phyloP scores from a whole-genome alignment of 2,329 filamentous ascomycete species.

The Calonectria hawksworthii region DNA sequence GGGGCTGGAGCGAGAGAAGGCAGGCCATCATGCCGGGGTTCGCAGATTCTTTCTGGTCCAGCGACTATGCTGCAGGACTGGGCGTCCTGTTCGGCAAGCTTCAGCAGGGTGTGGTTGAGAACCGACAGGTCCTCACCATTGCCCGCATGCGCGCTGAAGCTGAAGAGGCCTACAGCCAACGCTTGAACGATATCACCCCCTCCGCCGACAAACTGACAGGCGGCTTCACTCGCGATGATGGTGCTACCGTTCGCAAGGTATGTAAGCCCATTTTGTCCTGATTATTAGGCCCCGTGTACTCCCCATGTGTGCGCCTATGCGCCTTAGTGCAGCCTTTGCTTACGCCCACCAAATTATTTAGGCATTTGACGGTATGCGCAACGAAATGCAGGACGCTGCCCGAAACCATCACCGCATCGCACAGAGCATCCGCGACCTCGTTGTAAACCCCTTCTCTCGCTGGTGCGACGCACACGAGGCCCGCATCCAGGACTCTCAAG shows the following conservation, averaged over 20 bases:
- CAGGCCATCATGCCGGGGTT: conserved; percentile 82
- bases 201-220: conserved; percentile 85
- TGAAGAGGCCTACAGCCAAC: conserved; percentile 88
- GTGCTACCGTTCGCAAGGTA: conserved; percentile 95
- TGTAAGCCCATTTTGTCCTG: conserved; percentile 17
- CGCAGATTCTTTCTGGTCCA: conserved; percentile 97
- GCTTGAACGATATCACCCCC: conserved; percentile 84
- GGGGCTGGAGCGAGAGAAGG: conserved; percentile 42
- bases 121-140: conserved; percentile 92
- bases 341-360: conserved; percentile 53
- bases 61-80: conserved; percentile 94
- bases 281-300: neutral
- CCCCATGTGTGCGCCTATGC: conserved; percentile 10
- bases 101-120: conserved; percentile 95
- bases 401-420: conserved; percentile 96
- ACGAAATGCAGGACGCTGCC: conserved; percentile 91
- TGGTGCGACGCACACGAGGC: conserved; percentile 97
- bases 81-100: conserved; percentile 97
- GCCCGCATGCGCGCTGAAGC: conserved; percentile 96
- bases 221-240: conserved; percentile 92
- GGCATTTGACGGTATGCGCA: conserved; percentile 94
- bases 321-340: conserved; percentile 11
- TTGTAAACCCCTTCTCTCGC: conserved; percentile 92
- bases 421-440: conserved; percentile 94
- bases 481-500: conserved; percentile 93